A percentile compares a stretch with the other conserved stretches of the same genome.
Evolutionary conservation across 176 grass and related monocot genomes (phyloP).

Genomic region (Oryza meridionalis): DNA sequence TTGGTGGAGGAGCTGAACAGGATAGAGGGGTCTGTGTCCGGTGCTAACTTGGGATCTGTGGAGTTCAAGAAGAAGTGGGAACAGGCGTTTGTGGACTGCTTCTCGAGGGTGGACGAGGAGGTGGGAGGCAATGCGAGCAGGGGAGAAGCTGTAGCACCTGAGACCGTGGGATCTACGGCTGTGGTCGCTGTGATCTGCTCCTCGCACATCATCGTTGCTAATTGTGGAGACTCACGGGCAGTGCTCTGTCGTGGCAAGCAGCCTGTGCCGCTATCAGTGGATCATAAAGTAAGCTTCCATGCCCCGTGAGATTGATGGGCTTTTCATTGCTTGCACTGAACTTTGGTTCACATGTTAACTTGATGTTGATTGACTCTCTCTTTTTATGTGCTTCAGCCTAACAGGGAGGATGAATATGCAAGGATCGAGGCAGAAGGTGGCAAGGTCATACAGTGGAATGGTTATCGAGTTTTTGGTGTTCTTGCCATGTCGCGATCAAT

Average conservation of each 20-base stretch:
- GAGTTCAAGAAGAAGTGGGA: slow-evolving; percentile 84
- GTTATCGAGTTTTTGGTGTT: slow-evolving; percentile 95
- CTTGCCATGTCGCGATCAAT: slow-evolving; percentile 99
- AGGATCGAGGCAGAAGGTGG: slow-evolving; percentile 87
- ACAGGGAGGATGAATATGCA: slow-evolving; percentile 95
- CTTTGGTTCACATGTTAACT: slow-evolving; percentile 47
- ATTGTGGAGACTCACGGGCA: slow-evolving; percentile 83
- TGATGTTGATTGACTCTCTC: slow-evolving; percentile 39
- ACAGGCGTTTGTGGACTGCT: slow-evolving; percentile 63
- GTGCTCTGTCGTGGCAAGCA: slow-evolving; percentile 90
- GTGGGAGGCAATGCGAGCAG: slow-evolving; percentile 45
- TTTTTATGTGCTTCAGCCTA: slow-evolving; percentile 57
- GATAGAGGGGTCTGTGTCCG: slow-evolving; percentile 30
- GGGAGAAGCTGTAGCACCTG: slow-evolving; percentile 58
- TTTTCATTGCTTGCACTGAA: slow-evolving; percentile 28
- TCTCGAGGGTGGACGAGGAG: slow-evolving; percentile 67
- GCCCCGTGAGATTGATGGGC: not conserved
- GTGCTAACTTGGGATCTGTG: slow-evolving; percentile 28
- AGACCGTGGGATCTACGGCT: slow-evolving; percentile 81
- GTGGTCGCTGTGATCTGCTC: slow-evolving; percentile 82
- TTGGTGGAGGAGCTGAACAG: slow-evolving; percentile 63
- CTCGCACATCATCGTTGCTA: slow-evolving; percentile 84
- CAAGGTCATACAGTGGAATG: slow-evolving; percentile 98
- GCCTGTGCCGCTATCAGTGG: slow-evolving; percentile 70
- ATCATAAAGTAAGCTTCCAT: slow-evolving; percentile 78